Evolutionary conservation across 2,329 filamentous ascomycete genomes (phyloP), one percentile per base, ranked within the genome.

Genomic region (Tolypocladium tundrense): DNA sequence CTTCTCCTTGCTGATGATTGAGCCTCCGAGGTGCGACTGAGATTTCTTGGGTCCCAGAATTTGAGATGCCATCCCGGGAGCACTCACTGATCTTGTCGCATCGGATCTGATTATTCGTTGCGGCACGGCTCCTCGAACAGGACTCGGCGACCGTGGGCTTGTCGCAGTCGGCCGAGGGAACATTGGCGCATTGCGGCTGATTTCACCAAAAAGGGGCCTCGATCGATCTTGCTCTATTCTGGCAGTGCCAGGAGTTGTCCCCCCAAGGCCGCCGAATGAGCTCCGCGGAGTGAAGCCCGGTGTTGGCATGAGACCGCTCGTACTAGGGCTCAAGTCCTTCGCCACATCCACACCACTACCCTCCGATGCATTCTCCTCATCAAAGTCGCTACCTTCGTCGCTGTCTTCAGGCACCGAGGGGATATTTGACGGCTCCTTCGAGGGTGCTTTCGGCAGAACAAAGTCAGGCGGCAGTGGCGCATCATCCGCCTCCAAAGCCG

Each of bases 81-180:
- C 81, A 66, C 82, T 86, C 43, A 85, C 79, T 1, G 84, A 86
- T 55, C 84, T 77, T 14, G 75, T 72, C 2, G 75, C 70, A 37
- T 86, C 83, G 27, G 76, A 72, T 56, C 78, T 72, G 7, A 77
- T 64, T 35, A 80, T 65, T 63, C 79, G 76, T 59, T 74, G 70
- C 39, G 84, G 82, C 37, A 84, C 72, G 45, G 82, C 78, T 56
- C 78, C 76, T 40, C 87, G 83, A 33, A 89, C 73, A 1, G 88
- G 88, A 62, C 88, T 91, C 1, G 88, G 88, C 11, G 88, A 90
- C 41, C 87, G 83, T 53, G 88, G 86, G 62, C 82, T 86, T n/a
- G 77, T 74, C 24, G 73, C 75, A 40, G 70, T 77, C 31, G 81
- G 75, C 40, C 80, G 82, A 11, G 82, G 74, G 57, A 88, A 81